Evolutionary conservation across 2,329 filamentous ascomycete species (phyloP).

Genomic region (Fusarium virguliforme): DNA sequence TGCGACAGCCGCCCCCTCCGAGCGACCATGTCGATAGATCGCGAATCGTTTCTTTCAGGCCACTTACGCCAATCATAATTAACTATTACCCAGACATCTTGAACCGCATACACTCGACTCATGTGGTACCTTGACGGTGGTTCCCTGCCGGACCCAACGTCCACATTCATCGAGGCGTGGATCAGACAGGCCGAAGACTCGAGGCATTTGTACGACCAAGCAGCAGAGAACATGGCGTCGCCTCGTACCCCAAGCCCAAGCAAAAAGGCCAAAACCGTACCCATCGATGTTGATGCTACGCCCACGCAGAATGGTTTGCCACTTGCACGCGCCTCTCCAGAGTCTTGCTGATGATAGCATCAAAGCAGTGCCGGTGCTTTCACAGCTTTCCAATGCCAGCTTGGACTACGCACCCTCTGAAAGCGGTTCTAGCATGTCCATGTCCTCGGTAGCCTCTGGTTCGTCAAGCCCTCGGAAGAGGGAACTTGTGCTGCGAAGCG

Average conservation of each 20-base stretch:
- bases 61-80: not conserved
- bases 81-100: not conserved
- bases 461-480: constrained; percentile 12
- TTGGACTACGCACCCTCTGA: not conserved
- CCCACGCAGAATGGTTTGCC: not conserved
- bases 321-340: not conserved
- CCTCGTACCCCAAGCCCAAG: not conserved
- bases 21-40: not conserved
- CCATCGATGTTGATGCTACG: not conserved
- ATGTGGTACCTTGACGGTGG: not conserved
- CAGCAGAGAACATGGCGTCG: not conserved
- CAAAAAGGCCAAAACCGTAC: not conserved
- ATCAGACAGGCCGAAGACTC: not conserved
- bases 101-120: not conserved
- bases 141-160: not conserved
- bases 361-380: not conserved
- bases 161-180: constrained; percentile 4
- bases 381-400: not conserved
- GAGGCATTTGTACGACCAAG: not conserved
- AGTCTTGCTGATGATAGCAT: not conserved
- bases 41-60: not conserved
- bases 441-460: not conserved
- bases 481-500: constrained; percentile 11
- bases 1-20: not conserved
- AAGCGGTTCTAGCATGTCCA: not conserved